A percentile compares a stretch with the other conserved stretches of the same genome.
phyloP scores from a whole-genome alignment of 1,139 yeast genomes.

The Taphrina confusa region DNA sequence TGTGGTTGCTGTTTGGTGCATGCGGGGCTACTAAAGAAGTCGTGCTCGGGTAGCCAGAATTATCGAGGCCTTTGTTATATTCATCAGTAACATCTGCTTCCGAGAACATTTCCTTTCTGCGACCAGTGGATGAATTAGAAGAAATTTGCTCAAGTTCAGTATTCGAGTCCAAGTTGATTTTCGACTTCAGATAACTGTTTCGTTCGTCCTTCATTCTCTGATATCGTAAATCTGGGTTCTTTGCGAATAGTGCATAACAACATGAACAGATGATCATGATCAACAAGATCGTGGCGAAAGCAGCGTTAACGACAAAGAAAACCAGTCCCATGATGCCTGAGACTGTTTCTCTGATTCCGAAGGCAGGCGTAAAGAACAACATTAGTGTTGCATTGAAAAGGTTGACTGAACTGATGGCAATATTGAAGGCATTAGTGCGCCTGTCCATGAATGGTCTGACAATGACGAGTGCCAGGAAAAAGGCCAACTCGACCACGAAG shows the following conservation, averaged over 20 bases:
- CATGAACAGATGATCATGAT: conserved; percentile 82
- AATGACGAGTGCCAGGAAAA: conserved; percentile 64
- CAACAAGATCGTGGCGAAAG: conserved; percentile 76
- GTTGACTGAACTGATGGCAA: conserved; percentile 75
- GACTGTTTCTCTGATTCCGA: conserved; percentile 75
- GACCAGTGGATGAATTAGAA: conserved; percentile 5
- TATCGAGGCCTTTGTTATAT: conserved; percentile 14
- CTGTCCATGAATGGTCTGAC: conserved; percentile 91
- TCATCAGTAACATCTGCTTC: conserved; percentile 26
- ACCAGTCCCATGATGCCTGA: conserved; percentile 90
- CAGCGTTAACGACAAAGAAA: conserved; percentile 87
- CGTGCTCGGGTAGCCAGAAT: conserved; percentile 21
- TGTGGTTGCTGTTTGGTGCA: background rate
- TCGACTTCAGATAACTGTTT: conserved; percentile 48
- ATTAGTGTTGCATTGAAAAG: conserved; percentile 81
- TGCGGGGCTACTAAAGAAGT: conserved; percentile 21
- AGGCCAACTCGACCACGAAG: conserved; percentile 70
- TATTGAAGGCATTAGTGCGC: conserved; percentile 87
- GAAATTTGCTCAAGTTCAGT: conserved; percentile 32
- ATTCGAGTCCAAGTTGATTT: conserved; percentile 30
- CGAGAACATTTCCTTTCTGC: conserved; percentile 30
- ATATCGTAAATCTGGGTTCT: conserved; percentile 92
- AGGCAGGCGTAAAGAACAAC: conserved; percentile 77
- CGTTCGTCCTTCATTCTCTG: conserved; percentile 97
- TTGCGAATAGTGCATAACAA: conserved; percentile 75